These are phyloP conservation scores for Cercospora beticola DNA, from an alignment of 2,329 filamentous ascomycete genomes.

Conservation along the genomic window DNA sequence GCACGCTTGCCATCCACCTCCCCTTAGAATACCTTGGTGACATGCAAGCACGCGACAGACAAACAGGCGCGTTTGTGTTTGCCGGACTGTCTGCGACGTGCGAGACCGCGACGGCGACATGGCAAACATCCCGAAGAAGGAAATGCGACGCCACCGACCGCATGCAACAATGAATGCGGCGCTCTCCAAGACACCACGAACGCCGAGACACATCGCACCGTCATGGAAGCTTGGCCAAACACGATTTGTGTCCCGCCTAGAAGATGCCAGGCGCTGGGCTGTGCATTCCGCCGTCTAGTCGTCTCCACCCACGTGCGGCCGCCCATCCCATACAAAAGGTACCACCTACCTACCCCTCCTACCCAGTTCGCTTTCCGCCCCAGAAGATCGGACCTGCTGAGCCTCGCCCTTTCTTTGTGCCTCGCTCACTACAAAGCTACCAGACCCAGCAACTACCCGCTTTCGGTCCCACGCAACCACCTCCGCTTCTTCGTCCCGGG, in stretches of 20 bases:
- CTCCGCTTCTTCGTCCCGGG: background rate
- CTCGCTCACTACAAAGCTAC: background rate
- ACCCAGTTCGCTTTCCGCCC: background rate
- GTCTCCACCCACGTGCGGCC: conserved; percentile 11
- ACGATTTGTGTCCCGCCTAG: conserved; percentile 19
- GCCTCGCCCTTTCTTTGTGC: conserved; percentile 13
- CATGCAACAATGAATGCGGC: background rate
- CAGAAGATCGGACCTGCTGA: conserved; percentile 1
- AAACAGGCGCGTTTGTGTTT: background rate
- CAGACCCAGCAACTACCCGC: background rate
- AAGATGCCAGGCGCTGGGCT: conserved; percentile 21
- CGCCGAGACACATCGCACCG: conserved; percentile 1
- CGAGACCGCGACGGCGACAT: background rate
- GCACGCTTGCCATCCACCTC: background rate
- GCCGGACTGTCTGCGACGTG: background rate
- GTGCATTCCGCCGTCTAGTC: conserved; percentile 13
- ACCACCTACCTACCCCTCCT: conserved; percentile 3
- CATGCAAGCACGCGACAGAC: background rate
- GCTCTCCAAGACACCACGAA: background rate
- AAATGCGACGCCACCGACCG: background rate
- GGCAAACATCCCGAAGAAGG: background rate
- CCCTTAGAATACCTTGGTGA: background rate
- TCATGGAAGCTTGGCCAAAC: conserved; percentile 7
- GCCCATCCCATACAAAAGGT: conserved; percentile 5
- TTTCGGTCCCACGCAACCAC: conserved; percentile 13